Evolutionary conservation across 2,329 filamentous ascomycete species (phyloP).

Genomic region (Venturia oleaginea): DNA sequence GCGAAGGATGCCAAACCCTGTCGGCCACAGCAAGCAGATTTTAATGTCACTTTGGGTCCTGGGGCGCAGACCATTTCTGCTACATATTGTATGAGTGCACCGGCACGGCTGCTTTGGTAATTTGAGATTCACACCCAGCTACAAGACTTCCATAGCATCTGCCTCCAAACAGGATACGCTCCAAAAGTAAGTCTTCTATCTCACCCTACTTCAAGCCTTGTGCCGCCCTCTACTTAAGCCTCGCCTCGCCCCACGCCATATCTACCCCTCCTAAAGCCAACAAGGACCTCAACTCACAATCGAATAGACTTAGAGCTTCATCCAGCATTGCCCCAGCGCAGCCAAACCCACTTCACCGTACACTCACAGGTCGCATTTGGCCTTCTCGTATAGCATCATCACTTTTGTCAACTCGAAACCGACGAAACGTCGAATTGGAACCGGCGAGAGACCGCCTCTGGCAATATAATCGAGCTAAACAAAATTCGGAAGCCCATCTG

Average conservation of each 20-base stretch:
- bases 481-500: not conserved
- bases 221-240: not conserved
- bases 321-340: not conserved
- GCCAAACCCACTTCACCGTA: constrained; percentile 6
- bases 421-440: constrained; percentile 1
- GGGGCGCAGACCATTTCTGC: constrained; percentile 4
- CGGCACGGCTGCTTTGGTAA: constrained; percentile 5
- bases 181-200: constrained; percentile 4
- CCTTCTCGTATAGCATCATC: not conserved
- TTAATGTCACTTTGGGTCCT: not conserved
- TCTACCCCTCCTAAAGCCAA: not conserved
- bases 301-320: constrained; percentile 4
- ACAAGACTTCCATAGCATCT: not conserved
- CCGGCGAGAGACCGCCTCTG: not conserved
- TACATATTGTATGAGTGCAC: constrained; percentile 4
- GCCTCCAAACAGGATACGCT: not conserved
- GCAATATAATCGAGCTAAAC: not conserved
- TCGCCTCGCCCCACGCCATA: constrained; percentile 6
- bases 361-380: constrained; percentile 6
- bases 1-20: constrained; percentile 2
- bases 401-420: constrained; percentile 3
- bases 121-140: not conserved
- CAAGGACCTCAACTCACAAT: constrained; percentile 6
- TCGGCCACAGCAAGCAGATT: constrained; percentile 2
- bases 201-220: constrained; percentile 7